Conservation (phyloP, 2,329 filamentous ascomycete genomes). For the Aquanectria penicillioides region DNA sequence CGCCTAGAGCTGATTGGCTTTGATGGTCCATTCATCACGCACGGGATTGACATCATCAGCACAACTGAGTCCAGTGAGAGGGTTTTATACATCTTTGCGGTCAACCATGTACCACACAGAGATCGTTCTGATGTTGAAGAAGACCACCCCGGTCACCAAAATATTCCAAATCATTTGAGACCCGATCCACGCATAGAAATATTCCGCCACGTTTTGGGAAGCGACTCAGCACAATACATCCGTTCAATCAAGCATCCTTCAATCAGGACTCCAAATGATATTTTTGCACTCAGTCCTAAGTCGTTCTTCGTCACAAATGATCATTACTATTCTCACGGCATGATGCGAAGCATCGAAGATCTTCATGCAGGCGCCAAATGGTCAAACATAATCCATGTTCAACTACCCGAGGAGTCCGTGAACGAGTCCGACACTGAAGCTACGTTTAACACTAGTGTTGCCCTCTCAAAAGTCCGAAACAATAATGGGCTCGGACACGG, state of each 20-base stretch:
- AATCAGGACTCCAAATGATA: slow-evolving; percentile 68
- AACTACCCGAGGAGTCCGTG: slow-evolving; percentile 47
- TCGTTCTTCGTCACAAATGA: slow-evolving; percentile 71
- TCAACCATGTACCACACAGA: slow-evolving; percentile 67
- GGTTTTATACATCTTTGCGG: slow-evolving; percentile 67
- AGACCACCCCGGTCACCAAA: slow-evolving; percentile 5
- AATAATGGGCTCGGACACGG: slow-evolving; percentile 68
- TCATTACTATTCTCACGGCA: slow-evolving; percentile 61
- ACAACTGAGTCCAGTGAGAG: slow-evolving; percentile 53
- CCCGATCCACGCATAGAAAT: slow-evolving; percentile 66
- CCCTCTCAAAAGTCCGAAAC: slow-evolving; percentile 57
- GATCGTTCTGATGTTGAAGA: slow-evolving; percentile 41
- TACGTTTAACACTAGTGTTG: slow-evolving; percentile 50
- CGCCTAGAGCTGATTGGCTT: slow-evolving; percentile 61
- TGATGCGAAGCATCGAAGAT: slow-evolving; percentile 59
- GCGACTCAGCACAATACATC: slow-evolving; percentile 54
- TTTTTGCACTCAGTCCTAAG: slow-evolving; percentile 57
- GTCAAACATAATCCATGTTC: slow-evolving; percentile 57
- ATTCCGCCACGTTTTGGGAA: slow-evolving; percentile 62
- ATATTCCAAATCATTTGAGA: slow-evolving; percentile 44
- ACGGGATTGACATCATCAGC: slow-evolving; percentile 68
- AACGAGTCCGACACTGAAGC: slow-evolving; percentile 31
- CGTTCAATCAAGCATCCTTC: slow-evolving; percentile 63
- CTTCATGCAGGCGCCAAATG: slow-evolving; percentile 53
- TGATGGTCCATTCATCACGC: slow-evolving; percentile 62